These are phyloP conservation scores for Vitellaria paradoxa DNA, from an alignment of 179 eudicot genomes.

Conservation along the genomic window DNA sequence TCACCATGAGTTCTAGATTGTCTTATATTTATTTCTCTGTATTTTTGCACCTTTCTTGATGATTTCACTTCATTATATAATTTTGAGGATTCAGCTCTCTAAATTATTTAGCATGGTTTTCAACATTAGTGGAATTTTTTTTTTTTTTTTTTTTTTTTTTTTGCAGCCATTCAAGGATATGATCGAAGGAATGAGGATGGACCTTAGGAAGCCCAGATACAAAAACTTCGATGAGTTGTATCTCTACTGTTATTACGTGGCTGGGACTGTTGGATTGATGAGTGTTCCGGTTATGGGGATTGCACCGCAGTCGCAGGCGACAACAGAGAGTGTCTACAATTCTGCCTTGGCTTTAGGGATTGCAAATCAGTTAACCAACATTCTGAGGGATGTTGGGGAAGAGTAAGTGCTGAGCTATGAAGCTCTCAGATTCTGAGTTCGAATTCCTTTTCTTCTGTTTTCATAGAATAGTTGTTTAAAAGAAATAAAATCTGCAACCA, in stretches of 20 bases:
- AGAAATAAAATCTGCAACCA: too few species aligned
- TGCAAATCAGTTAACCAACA: conserved; percentile 28
- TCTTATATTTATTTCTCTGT: neutral
- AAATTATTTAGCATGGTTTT: neutral
- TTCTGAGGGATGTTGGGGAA: conserved; percentile 30
- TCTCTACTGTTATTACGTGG: conserved; percentile 28
- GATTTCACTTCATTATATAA: neutral
- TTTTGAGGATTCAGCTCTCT: neutral
- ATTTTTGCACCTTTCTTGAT: neutral
- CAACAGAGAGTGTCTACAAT: conserved; percentile 25
- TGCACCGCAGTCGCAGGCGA: conserved; percentile 25
- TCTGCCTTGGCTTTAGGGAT: conserved; percentile 27
- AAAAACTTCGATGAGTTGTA: conserved; percentile 22
- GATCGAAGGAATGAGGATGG: conserved; percentile 32
- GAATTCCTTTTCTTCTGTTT: too few species aligned
- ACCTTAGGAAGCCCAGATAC: conserved; percentile 22
- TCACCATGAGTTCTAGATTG: neutral
- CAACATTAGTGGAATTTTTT: neutral
- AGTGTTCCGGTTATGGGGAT: conserved; percentile 30
- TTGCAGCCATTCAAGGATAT: conserved; percentile 26
- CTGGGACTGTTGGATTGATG: conserved; percentile 29
- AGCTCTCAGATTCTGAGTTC: neutral
- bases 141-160: neutral
- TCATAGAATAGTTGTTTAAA: too few species aligned
- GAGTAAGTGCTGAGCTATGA: conserved; percentile 19